Conservation (phyloP, 2,329 filamentous ascomycete species). For the Fusarium sp. region DNA sequence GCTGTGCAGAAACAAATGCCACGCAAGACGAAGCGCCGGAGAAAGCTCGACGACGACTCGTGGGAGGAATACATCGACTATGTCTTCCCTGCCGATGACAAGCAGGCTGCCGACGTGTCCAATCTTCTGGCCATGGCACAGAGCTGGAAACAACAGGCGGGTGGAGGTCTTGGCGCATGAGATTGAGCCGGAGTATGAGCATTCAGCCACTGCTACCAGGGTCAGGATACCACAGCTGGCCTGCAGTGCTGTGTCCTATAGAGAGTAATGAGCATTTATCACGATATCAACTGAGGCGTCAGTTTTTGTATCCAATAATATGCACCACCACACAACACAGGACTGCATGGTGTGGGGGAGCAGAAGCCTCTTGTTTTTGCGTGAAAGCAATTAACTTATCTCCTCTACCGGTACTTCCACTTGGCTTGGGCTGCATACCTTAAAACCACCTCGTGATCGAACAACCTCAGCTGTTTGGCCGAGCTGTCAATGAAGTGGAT, state of each 20-base stretch:
- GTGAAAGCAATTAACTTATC: background rate
- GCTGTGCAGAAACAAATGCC: slow-evolving; percentile 95
- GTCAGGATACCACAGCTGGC: background rate
- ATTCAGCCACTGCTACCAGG: background rate
- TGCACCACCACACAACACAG: background rate
- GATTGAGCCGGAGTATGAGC: background rate
- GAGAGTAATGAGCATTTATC: background rate
- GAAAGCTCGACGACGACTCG: slow-evolving; percentile 89
- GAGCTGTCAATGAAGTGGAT: background rate
- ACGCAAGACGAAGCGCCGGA: slow-evolving; percentile 88
- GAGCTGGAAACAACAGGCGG: slow-evolving; percentile 82
- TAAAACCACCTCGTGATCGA: background rate
- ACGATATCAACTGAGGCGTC: background rate
- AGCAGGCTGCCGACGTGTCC: slow-evolving; percentile 83
- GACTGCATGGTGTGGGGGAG: background rate
- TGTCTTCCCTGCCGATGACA: slow-evolving; percentile 94
- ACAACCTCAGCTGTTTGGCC: background rate
- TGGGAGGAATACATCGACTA: slow-evolving; percentile 98
- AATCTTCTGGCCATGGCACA: slow-evolving; percentile 87
- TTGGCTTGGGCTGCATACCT: background rate
- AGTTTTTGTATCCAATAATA: background rate
- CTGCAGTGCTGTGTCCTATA: background rate
- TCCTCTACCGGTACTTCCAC: background rate
- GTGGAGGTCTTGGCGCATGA: slow-evolving; percentile 47
- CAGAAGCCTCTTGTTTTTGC: background rate